Evolutionary conservation across 2,329 filamentous ascomycete genomes (phyloP).

Genomic region (Pestalotiopsis sp.): DNA sequence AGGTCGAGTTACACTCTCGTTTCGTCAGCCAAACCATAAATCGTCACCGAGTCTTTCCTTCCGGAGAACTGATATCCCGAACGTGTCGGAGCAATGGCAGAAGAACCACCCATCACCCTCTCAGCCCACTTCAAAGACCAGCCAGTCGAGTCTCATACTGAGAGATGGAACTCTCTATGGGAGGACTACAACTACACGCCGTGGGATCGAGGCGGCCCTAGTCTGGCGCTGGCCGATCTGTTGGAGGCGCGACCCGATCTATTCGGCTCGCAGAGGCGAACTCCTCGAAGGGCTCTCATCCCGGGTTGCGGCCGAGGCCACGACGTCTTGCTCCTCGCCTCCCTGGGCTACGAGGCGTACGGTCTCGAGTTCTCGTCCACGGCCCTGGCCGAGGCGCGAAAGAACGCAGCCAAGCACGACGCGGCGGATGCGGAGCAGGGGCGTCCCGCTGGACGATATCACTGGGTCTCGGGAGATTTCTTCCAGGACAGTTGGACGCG

Average conservation of each 20-base stretch:
- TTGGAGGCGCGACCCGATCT: conserved; percentile 48
- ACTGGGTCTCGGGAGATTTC: conserved; percentile 67
- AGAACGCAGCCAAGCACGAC: conserved; percentile 44
- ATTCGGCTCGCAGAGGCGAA: conserved; percentile 27
- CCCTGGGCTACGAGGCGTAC: conserved; percentile 75
- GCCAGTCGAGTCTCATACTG: conserved; percentile 36
- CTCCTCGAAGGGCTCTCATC: conserved; percentile 62
- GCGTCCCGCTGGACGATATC: conserved; percentile 32
- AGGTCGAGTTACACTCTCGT: not conserved
- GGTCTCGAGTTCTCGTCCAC: conserved; percentile 69
- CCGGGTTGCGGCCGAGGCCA: conserved; percentile 84
- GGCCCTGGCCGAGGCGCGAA: conserved; percentile 48
- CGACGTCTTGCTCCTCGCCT: conserved; percentile 75
- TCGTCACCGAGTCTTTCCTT: no score
- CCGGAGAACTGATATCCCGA: no score
- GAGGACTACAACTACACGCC: conserved; percentile 42
- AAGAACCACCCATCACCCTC: conserved; percentile 19
- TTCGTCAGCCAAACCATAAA: not conserved
- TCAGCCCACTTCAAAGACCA: conserved; percentile 35
- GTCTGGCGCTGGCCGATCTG: conserved; percentile 55
- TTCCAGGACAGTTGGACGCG: conserved; percentile 62
- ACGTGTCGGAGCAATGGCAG: not conserved
- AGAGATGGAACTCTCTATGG: conserved; percentile 53
- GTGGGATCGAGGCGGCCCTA: conserved; percentile 60
- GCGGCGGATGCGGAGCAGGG: conserved; percentile 44